These are phyloP conservation scores for Phoma sp. DNA, from an alignment of 2,329 filamentous ascomycete species.

Conservation along the genomic window DNA sequence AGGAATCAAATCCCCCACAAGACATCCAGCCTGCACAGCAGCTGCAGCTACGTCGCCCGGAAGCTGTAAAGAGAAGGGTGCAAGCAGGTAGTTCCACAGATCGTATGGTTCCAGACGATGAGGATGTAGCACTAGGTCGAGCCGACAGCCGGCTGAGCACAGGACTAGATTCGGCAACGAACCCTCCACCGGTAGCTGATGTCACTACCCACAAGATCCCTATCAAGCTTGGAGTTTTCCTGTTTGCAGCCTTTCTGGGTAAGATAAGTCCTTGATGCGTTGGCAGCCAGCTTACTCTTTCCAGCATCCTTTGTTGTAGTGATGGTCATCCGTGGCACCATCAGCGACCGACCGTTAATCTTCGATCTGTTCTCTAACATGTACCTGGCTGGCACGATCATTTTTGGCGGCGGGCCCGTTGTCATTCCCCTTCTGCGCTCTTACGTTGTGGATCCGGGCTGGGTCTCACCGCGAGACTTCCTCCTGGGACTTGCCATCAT, in stretches of 20 bases:
- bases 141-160: slow-evolving; percentile 7
- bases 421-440: slow-evolving; percentile 53
- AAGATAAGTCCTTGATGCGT: slow-evolving; percentile 14
- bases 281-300: slow-evolving; percentile 2
- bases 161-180: neutral
- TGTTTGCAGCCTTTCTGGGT: slow-evolving; percentile 59
- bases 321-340: slow-evolving; percentile 56
- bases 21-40: slow-evolving; percentile 13
- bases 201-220: slow-evolving; percentile 45
- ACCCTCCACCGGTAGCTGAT: slow-evolving; percentile 23
- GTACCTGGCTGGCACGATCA: slow-evolving; percentile 72
- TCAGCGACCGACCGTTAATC: slow-evolving; percentile 53
- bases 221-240: slow-evolving; percentile 44
- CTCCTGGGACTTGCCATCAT: slow-evolving; percentile 74
- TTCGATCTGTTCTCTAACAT: slow-evolving; percentile 74
- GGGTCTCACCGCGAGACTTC: slow-evolving; percentile 74
- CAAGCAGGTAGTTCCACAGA: slow-evolving; percentile 28
- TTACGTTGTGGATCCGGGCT: slow-evolving; percentile 68
- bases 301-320: slow-evolving; percentile 62
- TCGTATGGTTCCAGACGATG: slow-evolving; percentile 17
- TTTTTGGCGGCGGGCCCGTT: slow-evolving; percentile 55
- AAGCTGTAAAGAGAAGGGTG: slow-evolving; percentile 29
- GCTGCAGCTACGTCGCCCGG: slow-evolving; percentile 21
- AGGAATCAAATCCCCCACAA: slow-evolving; percentile 26
- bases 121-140: slow-evolving; percentile 8